Base-by-base conservation (phyloP, 768 basidiomycete species). In the Ramaria rubella region DNA sequence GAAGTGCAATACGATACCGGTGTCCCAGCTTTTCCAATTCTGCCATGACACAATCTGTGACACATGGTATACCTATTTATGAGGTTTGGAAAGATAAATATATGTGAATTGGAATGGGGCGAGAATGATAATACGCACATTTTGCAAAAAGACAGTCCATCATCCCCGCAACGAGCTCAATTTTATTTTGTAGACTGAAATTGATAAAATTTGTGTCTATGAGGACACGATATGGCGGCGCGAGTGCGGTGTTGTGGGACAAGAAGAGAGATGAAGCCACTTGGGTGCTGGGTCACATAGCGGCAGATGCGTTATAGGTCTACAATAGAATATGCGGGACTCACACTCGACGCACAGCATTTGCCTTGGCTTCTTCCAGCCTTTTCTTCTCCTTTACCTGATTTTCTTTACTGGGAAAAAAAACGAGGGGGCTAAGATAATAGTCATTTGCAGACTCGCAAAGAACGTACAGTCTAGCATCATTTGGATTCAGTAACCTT, bases 151-250 rank as follows among this genome's bases (percentile, higher is more conserved):
- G 76, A 65, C 93, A 95, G 67, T 99, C 96, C 96, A 99, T 98
- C 96, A 99, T 97, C n/a, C 90, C 94, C 64, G 86, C 84, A 21
- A 97, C 77, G 54, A 98, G 79, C 69, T 99, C 96, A 61, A 99
- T 74, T 70, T 97, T 96, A 72, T 98, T 99, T 74, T 99, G 96
- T 49, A 99, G 78, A 62, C 87, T 91, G 69, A 98, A 95, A 68
- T 98, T 98, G 78, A 99, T 99, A 64, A 99, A 98, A 69, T 99
- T 99, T 68, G 96, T 99, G 71, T 99, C 96, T 59, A 99, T 92
- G 36, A 99, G 82, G 26, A 99, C 91, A 19, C 95, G 85, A 68
- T 98, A 99, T 3, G 96, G 96, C 0, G 96, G 96, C 0, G 91
- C 94, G 46, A 99, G 87, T 19, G 96, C 87, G 21, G 88, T 85